A percentile compares a stretch with the other conserved stretches of the same genome.
phyloP scores from a whole-genome alignment of 2,329 filamentous ascomycete genomes.

The Talaromyces marneffei region DNA sequence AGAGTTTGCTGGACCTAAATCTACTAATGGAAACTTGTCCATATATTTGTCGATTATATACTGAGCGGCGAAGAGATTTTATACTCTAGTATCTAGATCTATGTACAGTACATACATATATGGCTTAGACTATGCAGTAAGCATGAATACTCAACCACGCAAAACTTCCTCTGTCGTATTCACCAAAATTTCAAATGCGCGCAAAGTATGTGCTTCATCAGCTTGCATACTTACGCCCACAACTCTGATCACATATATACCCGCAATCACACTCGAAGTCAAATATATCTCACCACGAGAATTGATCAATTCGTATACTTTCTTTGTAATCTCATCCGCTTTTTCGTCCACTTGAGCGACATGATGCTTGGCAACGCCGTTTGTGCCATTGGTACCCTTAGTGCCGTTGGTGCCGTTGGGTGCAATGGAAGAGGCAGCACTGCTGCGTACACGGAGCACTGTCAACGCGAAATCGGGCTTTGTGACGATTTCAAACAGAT shows the following conservation, averaged over 20 bases:
- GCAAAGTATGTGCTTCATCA: slow-evolving; percentile 65
- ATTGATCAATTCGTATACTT: slow-evolving; percentile 71
- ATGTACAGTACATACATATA: background rate
- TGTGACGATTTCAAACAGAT: slow-evolving; percentile 71
- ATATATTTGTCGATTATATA: background rate
- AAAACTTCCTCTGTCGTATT: slow-evolving; percentile 54
- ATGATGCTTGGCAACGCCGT: slow-evolving; percentile 25
- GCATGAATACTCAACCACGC: background rate
- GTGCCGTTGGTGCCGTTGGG: slow-evolving; percentile 12
- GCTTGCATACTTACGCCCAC: slow-evolving; percentile 66
- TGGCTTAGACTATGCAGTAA: background rate
- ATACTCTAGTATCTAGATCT: background rate
- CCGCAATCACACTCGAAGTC: slow-evolving; percentile 68
- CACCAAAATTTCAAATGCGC: slow-evolving; percentile 69
- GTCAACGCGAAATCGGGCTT: slow-evolving; percentile 72
- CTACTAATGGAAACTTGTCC: background rate
- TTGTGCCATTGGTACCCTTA: slow-evolving; percentile 18
- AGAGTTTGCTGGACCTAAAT: no score
- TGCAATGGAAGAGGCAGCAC: slow-evolving; percentile 13
- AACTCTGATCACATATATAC: slow-evolving; percentile 72
- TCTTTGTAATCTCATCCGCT: slow-evolving; percentile 64
- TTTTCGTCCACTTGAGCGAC: slow-evolving; percentile 41
- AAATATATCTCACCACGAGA: slow-evolving; percentile 71
- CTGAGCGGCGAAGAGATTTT: background rate
- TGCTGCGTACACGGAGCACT: slow-evolving; percentile 61